These are phyloP conservation scores for Pinus albicaulis DNA, from an alignment of 75 land plant genomes.

Conservation along the genomic window DNA sequence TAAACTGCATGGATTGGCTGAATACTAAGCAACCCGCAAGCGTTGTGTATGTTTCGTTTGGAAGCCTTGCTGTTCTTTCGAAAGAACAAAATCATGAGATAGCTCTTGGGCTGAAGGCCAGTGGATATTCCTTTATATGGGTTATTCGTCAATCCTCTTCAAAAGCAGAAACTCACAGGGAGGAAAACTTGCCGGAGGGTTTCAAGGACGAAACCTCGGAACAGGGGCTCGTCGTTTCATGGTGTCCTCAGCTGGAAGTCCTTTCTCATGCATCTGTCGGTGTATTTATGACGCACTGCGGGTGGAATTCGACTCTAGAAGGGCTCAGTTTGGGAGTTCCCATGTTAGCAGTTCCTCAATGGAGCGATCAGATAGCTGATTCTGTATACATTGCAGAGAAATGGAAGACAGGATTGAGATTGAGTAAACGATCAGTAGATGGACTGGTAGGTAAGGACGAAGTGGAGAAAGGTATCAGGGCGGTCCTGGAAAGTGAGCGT, in stretches of 20 bases:
- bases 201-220: slow-evolving; percentile 11
- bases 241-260: slow-evolving; percentile 25
- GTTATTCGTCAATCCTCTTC: slow-evolving; percentile 10
- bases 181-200: neutral
- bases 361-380: slow-evolving; percentile 25
- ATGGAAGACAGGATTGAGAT: slow-evolving; percentile 26
- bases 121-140: slow-evolving; percentile 31
- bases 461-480: slow-evolving; percentile 22
- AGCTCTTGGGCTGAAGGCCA: slow-evolving; percentile 20
- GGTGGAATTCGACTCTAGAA: slow-evolving; percentile 27
- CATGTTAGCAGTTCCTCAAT: slow-evolving; percentile 7
- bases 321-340: slow-evolving; percentile 18
- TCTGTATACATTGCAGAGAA: slow-evolving; percentile 20
- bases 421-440: slow-evolving; percentile 9
- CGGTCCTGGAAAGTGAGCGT: slow-evolving; percentile 25
- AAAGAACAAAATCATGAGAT: slow-evolving; percentile 31
- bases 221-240: slow-evolving; percentile 19
- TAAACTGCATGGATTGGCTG: slow-evolving; percentile 35
- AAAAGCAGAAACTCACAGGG: neutral
- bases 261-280: slow-evolving; percentile 13
- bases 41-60: slow-evolving; percentile 44
- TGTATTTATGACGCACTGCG: slow-evolving; percentile 22
- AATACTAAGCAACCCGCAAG: slow-evolving; percentile 15
- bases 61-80: slow-evolving; percentile 30
- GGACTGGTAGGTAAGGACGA: slow-evolving; percentile 25